A percentile compares a stretch with the other conserved stretches of the same genome.
Evolutionary conservation across 768 basidiomycete species (phyloP).

Genomic region (Mycena metata): DNA sequence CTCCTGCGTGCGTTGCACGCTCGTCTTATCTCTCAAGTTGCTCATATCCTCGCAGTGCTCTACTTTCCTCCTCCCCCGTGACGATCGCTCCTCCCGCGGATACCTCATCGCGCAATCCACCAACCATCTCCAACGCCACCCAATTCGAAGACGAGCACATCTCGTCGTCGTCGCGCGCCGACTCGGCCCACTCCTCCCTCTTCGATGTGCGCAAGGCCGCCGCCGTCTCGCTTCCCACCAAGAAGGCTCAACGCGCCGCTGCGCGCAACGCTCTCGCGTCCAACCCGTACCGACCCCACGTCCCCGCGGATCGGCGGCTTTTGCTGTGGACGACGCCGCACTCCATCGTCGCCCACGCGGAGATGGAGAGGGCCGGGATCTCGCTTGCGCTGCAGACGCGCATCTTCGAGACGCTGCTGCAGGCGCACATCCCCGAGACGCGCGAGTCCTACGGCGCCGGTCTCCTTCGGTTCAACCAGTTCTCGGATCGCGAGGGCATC

Average conservation of each 20-base stretch:
- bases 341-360: not conserved
- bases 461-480: not conserved
- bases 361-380: not conserved
- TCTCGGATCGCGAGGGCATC: not conserved
- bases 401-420: not conserved
- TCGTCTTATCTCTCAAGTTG: too few species aligned
- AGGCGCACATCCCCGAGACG: conserved; percentile 22
- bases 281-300: not conserved
- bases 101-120: too few species aligned
- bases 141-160: too few species aligned
- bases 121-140: too few species aligned
- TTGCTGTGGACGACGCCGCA: conserved; percentile 11
- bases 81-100: too few species aligned
- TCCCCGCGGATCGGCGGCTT: not conserved
- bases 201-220: conserved; percentile 10
- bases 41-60: too few species aligned
- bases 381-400: not conserved
- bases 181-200: not conserved
- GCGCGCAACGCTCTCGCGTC: not conserved
- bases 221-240: not conserved
- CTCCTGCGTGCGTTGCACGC: too few species aligned
- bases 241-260: not conserved
- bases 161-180: not conserved
- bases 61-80: too few species aligned
- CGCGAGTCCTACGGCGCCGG: conserved; percentile 33